A percentile compares a stretch with the other conserved stretches of the same genome.
Conservation (phyloP, 345 rosid species). For the Geranium brycei region DNA sequence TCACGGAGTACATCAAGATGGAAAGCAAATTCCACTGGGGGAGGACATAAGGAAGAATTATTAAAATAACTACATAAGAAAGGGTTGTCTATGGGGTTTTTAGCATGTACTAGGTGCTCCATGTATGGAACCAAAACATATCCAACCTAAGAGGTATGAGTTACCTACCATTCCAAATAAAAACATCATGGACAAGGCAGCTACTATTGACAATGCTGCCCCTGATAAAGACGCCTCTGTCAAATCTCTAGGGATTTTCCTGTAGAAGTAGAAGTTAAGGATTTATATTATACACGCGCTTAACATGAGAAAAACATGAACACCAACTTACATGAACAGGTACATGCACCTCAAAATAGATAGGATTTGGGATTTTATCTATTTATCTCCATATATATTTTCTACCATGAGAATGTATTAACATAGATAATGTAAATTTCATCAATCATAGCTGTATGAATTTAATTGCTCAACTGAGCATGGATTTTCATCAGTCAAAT, state of each 20-base stretch:
- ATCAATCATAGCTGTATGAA: too few relatives aligned
- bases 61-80: background rate
- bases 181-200: slow-evolving; percentile 81
- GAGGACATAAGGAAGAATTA: too few relatives aligned
- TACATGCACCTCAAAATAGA: too few relatives aligned
- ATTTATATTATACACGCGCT: background rate
- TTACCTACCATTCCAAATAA: slow-evolving; percentile 91
- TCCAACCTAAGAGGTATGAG: background rate
- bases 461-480: too few relatives aligned
- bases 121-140: background rate
- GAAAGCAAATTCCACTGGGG: background rate
- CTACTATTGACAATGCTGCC: slow-evolving; percentile 82
- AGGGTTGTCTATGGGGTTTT: background rate
- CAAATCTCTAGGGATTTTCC: slow-evolving; percentile 99
- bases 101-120: background rate
- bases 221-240: slow-evolving; percentile 95
- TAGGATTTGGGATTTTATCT: too few relatives aligned
- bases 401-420: too few relatives aligned
- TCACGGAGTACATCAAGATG: slow-evolving; percentile 2
- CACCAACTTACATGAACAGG: background rate
- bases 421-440: too few relatives aligned
- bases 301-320: background rate
- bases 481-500: too few relatives aligned
- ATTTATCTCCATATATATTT: too few relatives aligned
- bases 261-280: slow-evolving; percentile 30